Evolutionary conservation across 2,329 filamentous ascomycete genomes (phyloP), one percentile per base, ranked within the genome.

Genomic region (Penicillium griseofulvum): DNA sequence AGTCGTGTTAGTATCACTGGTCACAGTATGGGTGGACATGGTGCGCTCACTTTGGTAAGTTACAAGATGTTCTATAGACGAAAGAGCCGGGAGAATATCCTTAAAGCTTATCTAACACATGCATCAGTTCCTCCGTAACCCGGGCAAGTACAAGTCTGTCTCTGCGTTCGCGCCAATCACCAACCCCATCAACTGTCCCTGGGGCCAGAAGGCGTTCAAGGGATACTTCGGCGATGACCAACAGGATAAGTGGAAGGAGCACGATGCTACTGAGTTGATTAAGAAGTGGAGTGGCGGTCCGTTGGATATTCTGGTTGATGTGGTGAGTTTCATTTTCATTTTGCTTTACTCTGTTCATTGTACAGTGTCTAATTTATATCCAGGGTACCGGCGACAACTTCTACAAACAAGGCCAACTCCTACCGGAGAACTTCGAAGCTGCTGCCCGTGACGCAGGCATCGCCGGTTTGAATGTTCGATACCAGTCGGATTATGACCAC

Each of bases 1-100:
- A 75, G 68, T 28, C 82, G 87, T 38, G 86, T 97, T 52, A 88
- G 87, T 74, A 94, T 99, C 68, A 90, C 90, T 38, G 94, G 94
- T 6, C 94, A 99, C 78, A 92, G 87, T 67, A 99, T 99, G 94
- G 94, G 94, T 63, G 94, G 94, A 0, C 94, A 99, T 75, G 94
- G 94, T 60, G 94, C 94, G 42, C 80, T 99, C 65, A 96, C 92
- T 43, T 78, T 97, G 65, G 82, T 84, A 69, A 46, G 69, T 57
- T 41, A 44, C 55, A 19, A 78, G 65, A 81, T 83, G 7, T 44
- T 31, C 4, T 17, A n/a, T 31, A 5, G 16, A 12, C 22, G 9
- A 1, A 3, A 12, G 5, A 45, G 14, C 43, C 24, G 10, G 29
- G 24, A 68, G 42, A 68, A 52, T 34, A 19, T 14, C 28, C 41